These are phyloP conservation scores for Leccinum angustisporum DNA, from an alignment of 1,284 basidiomycete genomes.

Conservation along the genomic window DNA sequence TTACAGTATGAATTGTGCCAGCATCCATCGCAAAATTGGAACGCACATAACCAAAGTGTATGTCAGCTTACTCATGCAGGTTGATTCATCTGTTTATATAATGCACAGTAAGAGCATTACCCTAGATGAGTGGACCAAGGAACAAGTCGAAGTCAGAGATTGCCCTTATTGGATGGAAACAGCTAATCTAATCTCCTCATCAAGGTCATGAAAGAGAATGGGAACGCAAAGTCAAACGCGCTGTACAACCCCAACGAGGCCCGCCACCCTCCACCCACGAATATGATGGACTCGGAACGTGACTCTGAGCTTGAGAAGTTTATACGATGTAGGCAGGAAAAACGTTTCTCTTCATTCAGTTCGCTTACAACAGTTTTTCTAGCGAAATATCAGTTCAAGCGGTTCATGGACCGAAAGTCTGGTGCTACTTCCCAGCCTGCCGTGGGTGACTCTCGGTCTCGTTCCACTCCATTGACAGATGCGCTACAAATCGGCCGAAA, in stretches of 20 bases:
- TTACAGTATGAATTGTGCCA: constrained; percentile 76
- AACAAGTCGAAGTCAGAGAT: constrained; percentile 61
- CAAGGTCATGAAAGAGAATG: constrained; percentile 70
- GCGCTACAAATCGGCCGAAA: constrained; percentile 10
- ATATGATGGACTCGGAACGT: constrained; percentile 73
- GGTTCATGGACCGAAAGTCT: constrained; percentile 47
- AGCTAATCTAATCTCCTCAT: constrained; percentile 11
- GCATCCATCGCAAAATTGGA: constrained; percentile 86
- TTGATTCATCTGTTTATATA: constrained; percentile 1
- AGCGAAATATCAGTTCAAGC: constrained; percentile 77
- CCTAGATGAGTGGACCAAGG: constrained; percentile 81
- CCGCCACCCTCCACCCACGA: constrained; percentile 75
- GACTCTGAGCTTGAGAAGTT: constrained; percentile 85
- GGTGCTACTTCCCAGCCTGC: constrained; percentile 36
- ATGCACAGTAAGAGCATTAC: constrained; percentile 74
- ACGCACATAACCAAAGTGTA: constrained; percentile 86
- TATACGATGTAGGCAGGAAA: constrained; percentile 58
- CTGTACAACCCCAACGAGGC: constrained; percentile 72
- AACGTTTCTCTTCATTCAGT: neutral
- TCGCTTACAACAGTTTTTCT: constrained; percentile 5
- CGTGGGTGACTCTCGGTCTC: constrained; percentile 27
- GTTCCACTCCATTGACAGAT: constrained; percentile 11
- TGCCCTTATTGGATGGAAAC: constrained; percentile 11
- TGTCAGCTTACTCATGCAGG: constrained; percentile 27
- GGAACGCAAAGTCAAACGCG: constrained; percentile 77